A percentile compares a stretch with the other conserved stretches of the same genome.
phyloP scores from a whole-genome alignment of 2,329 filamentous ascomycete genomes.

The Ascochyta viciae-villosae region DNA sequence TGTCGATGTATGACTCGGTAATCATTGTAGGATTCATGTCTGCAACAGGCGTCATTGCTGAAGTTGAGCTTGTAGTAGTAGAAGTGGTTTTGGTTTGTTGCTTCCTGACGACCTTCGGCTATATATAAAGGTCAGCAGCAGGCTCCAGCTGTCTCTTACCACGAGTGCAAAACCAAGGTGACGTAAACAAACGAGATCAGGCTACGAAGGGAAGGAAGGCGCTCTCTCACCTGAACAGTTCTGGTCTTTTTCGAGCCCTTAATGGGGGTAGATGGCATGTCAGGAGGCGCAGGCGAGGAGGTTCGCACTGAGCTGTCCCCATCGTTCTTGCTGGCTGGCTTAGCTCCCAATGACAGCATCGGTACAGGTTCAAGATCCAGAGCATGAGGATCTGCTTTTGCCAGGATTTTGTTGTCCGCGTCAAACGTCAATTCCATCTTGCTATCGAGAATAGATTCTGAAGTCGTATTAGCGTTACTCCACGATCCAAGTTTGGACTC shows the following conservation, averaged over 20 bases:
- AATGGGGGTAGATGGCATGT: constrained; percentile 9
- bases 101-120: constrained; percentile 14
- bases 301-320: constrained; percentile 18
- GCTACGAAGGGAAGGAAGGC: neutral
- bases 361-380: constrained; percentile 29
- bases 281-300: constrained; percentile 17
- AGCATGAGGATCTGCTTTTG: constrained; percentile 9
- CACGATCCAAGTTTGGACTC: neutral
- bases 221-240: constrained; percentile 21
- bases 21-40: neutral
- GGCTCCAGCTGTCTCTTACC: neutral
- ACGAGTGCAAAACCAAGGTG: neutral
- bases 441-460: constrained; percentile 26
- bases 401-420: constrained; percentile 6
- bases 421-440: constrained; percentile 20
- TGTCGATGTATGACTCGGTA: neutral
- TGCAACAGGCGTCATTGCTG: neutral
- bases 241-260: neutral
- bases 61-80: neutral
- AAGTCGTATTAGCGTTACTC: neutral
- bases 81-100: neutral
- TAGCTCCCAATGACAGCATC: constrained; percentile 11
- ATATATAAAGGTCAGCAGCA: constrained; percentile 5
- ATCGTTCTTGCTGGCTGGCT: constrained; percentile 17
- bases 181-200: neutral